phyloP scores from a whole-genome alignment of 768 basidiomycete species.

The Udeniomyces megalosporus region DNA sequence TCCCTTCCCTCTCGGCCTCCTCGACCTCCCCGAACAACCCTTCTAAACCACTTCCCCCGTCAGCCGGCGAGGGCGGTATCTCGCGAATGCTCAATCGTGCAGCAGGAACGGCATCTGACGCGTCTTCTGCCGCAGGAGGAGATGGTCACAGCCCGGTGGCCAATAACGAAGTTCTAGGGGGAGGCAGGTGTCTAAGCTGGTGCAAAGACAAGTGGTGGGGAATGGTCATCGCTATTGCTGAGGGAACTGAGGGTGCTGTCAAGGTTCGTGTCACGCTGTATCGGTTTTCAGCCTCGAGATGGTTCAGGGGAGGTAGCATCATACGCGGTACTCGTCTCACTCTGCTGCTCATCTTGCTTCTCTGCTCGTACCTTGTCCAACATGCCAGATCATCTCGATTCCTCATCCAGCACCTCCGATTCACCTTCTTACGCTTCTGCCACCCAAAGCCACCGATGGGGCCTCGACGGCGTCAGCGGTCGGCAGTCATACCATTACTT shows the following conservation, averaged over 20 bases:
- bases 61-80: constrained; percentile 2
- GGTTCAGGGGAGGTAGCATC: no score
- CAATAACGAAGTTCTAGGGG: constrained; percentile 3
- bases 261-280: constrained; percentile 50
- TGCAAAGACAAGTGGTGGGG: constrained; percentile 96
- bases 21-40: not conserved
- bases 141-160: not conserved
- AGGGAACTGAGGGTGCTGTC: constrained; percentile 53
- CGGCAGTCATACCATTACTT: constrained; percentile 44
- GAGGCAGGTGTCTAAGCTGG: constrained; percentile 47
- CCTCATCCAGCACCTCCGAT: constrained; percentile 36
- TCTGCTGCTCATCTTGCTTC: not conserved
- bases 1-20: constrained; percentile 24
- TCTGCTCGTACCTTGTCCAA: not conserved
- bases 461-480: constrained; percentile 30
- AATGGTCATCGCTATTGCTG: constrained; percentile 61
- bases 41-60: not conserved
- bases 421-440: constrained; percentile 31
- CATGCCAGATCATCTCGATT: constrained; percentile 59
- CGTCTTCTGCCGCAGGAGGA: no score
- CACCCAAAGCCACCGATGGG: constrained; percentile 30
- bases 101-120: not conserved
- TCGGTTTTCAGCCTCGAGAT: no score
- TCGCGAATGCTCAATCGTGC: not conserved
- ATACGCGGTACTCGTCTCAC: no score